These are phyloP conservation scores for Suzukiozyma palmioleophila DNA, from an alignment of 1,139 yeast species.

Conservation along the genomic window DNA sequence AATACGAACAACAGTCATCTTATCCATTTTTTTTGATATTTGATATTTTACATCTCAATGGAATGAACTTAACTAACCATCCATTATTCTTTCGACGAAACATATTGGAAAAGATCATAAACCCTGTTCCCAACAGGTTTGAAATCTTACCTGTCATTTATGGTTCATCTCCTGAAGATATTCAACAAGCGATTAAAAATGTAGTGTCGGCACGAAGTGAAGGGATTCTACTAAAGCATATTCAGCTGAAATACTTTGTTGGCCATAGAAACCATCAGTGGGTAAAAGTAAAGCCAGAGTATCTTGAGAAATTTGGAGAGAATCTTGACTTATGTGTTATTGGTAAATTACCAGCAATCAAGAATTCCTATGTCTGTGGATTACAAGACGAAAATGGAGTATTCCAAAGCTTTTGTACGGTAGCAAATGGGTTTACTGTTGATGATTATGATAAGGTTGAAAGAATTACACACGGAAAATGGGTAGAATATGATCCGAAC, in stretches of 20 bases:
- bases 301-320: constrained; percentile 80
- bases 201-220: constrained; percentile 69
- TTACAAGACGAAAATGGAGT: constrained; percentile 33
- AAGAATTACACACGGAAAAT: constrained; percentile 52
- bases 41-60: constrained; percentile 71
- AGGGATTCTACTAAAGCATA: constrained; percentile 76
- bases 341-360: constrained; percentile 72
- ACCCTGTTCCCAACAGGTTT: constrained; percentile 47
- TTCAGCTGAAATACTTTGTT: constrained; percentile 53
- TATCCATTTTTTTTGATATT: constrained; percentile 67
- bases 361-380: constrained; percentile 76
- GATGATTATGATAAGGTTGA: constrained; percentile 60
- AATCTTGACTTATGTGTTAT: constrained; percentile 75
- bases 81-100: constrained; percentile 56
- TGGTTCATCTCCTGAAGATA: constrained; percentile 46
- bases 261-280: constrained; percentile 61
- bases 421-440: constrained; percentile 78
- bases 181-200: constrained; percentile 50
- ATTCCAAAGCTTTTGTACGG: constrained; percentile 63
- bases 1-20: constrained; percentile 32
- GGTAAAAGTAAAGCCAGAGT: constrained; percentile 91
- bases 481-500: constrained; percentile 42
- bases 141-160: constrained; percentile 50
- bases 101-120: constrained; percentile 44
- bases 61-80: constrained; percentile 48